Base-by-base conservation (phyloP, 2,329 filamentous ascomycete species). In the Aaosphaeria arxii region DNA sequence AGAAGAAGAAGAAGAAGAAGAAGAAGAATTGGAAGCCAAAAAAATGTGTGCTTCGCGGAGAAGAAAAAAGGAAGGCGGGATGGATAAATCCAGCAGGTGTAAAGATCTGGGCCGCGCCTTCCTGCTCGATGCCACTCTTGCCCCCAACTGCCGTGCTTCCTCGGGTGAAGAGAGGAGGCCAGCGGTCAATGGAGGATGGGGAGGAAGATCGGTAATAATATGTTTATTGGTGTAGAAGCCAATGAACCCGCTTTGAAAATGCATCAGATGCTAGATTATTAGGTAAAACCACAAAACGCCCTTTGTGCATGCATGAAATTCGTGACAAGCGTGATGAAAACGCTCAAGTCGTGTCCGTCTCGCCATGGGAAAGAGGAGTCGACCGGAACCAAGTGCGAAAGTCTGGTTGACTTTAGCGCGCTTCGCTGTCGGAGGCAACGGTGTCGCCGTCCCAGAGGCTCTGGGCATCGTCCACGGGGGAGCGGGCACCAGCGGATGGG, bases 391-490 rank as follows among this genome's bases (percentile, higher is more conserved):
- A 43, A 51, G 49, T 49, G 40, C 43, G 51, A 67, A 67, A 24
- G 17, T 24, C 17, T 24, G 17, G 17, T 24, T 24, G 17, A 24
- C 17, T 24, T 45, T 61, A 55, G 13, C 41, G 13, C 40, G 51
- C 56, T 45, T 76, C 74, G 38, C 63, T 67, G 49, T 76, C 74
- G 38, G 73, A 75, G 49, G 73, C 76, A 43, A 82, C 67, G 6
- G 80, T 82, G 44, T 82, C 79, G 43, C 79, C 78, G 57, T 82
- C 80, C 80, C 79, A 82, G 11, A 75, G 66, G 47, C 74, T 75
- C 54, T 79, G 76, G 50, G 75, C 76, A 53, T 86, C 84, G 54
- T 85, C 82, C 31, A 81, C 62, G 28, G 76, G 75, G 39, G 74
- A 76, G 29, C 71, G 69, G 32, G 71, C 58, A 33, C 70, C 75